A percentile compares a stretch with the other conserved stretches of the same genome.
phyloP scores from a whole-genome alignment of 2,329 filamentous ascomycete species.

The Colletotrichum sidae region DNA sequence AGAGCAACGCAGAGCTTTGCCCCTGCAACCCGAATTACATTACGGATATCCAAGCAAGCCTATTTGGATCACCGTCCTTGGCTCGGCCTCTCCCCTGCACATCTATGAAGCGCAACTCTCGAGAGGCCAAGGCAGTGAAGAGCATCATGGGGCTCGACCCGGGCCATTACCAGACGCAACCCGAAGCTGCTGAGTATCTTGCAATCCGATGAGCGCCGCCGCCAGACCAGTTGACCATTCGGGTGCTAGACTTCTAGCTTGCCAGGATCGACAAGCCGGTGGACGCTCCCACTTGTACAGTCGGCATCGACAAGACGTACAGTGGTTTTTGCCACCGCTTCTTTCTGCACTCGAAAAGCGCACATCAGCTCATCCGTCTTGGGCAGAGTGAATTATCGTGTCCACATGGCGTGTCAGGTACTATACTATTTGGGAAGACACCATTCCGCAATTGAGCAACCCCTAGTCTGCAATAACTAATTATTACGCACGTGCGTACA shows the following conservation, averaged over 20 bases:
- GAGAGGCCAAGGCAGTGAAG: neutral
- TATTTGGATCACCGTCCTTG: slow-evolving; percentile 23
- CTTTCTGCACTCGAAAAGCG: neutral
- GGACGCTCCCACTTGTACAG: slow-evolving; percentile 20
- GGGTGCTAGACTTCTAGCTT: slow-evolving; percentile 10
- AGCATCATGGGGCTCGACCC: neutral
- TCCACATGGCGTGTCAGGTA: neutral
- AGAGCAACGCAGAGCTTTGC: neutral
- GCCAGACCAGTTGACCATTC: neutral
- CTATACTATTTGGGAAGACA: slow-evolving; percentile 16
- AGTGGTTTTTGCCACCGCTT: neutral
- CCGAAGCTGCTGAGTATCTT: slow-evolving; percentile 3
- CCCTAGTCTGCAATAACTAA: slow-evolving; percentile 20
- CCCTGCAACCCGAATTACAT: neutral
- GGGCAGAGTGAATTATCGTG: neutral
- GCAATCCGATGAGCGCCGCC: neutral
- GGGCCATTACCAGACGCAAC: neutral
- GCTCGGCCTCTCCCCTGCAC: slow-evolving; percentile 15
- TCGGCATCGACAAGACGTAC: neutral
- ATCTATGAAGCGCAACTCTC: neutral
- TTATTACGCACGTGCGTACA: slow-evolving; percentile 19
- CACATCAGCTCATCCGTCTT: neutral
- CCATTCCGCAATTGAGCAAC: slow-evolving; percentile 15
- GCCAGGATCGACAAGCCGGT: neutral
- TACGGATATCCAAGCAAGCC: neutral